Evolutionary conservation across 2,329 filamentous ascomycete genomes (phyloP), one percentile per base, ranked within the genome.

Genomic region (Apiospora koreana): DNA sequence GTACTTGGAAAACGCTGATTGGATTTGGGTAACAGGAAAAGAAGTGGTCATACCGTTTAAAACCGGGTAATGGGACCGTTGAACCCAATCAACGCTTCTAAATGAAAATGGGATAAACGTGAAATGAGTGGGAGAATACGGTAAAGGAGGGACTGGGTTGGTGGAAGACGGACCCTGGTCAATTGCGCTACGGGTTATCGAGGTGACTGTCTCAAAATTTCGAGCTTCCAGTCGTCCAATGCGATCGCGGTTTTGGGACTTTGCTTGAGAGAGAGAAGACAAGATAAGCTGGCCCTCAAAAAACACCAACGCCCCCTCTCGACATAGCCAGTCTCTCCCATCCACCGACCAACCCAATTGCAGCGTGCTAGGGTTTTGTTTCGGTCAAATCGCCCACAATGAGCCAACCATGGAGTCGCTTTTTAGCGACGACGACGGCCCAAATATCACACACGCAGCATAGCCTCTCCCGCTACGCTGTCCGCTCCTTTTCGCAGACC

Each of bases 401-500:
- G 70, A 70, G 66, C 68, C 67, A 65, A 54, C 70, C 68, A 35
- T 48, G 54, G n/a, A 67, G 65, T 42, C 70, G 70, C 68, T 69
- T 71, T 23, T 35, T 71, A 67, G 70, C 70, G 54, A 50, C 70
- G 18, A 64, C 65, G 21, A 28, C 67, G 38, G 41, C 43, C 14
- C 70, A 68, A 21, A 67, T 69, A 28, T 31, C 68, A 54, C 38
- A 50, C 31, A 45, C 46, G 21, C 54, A 69, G 14, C 46, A 62
- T 38, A 62, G 54, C 54, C 38, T 62, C 54, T 62, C 58, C 43
- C 43, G 54, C 42, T 54, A 70, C 31, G 68, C 70, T 54, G 48
- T 70, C 50, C 70, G 70, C 54, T 70, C 65, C 43, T 71, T 71
- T 46, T 50, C 68, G 16, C 70, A 71, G 45, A 71, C 70, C 2